Base-by-base conservation (phyloP, 306 rosid genomes). In the Citrullus amarus region DNA sequence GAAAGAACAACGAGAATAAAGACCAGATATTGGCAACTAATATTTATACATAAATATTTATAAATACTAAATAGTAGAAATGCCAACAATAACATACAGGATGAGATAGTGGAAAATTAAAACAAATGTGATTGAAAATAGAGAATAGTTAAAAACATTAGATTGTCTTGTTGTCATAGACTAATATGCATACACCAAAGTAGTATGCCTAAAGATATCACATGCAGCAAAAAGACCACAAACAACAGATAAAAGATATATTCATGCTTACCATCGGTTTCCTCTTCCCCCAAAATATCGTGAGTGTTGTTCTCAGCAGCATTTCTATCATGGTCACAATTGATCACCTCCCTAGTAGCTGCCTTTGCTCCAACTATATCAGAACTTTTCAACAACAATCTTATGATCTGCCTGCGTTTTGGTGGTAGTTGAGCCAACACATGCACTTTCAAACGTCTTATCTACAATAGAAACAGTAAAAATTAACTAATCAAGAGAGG, bases 381-480 rank as follows among this genome's bases (percentile, higher is more conserved):
- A 10, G 97, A 87, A 69, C 86, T 86, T 86, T 90, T 88, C 84
- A 95, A 77, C 50, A 82, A 72, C 36, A 95, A 79, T 89, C 86
- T 86, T 83, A 95, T 84, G 79, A 95, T 87, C 84, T 95, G 98
- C 63, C 98, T 88, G 12, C 98, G 95, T 80, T 90, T 91, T 57
- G 96, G 98, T 78, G 98, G 98, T 81, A 95, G 89, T 83, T 95
- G 93, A 60, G 58, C 86, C 86, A 95, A 74, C 83, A 95, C 91
- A 58, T 92, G 97, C 82, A 88, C 96, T 88, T 95, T 95, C 87
- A 95, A 72, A 78, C 98, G 97, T 80, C 98, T 89, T 82, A 95
- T 95, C 98, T 94, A 86, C 38, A 84, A 70, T 56, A 69, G 38
- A 80, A 38, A 77, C 63, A 62, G 65, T 86, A 77, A 66, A 58